These are phyloP conservation scores for Teunomyces tritomae DNA, from an alignment of 805 yeast genomes.

Conservation along the genomic window DNA sequence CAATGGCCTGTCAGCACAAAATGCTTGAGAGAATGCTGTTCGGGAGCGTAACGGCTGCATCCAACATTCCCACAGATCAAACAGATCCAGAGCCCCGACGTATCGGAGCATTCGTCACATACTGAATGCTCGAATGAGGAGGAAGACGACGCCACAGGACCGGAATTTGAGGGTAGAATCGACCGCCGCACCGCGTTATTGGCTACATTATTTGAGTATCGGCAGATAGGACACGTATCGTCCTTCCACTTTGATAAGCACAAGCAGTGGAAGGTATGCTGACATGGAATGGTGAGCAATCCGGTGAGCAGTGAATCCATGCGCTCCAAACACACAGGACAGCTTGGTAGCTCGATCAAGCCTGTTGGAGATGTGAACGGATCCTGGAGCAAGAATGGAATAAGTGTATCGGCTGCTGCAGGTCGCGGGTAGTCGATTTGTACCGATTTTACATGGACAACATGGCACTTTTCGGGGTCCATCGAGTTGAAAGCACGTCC, in stretches of 20 bases:
- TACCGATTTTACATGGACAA: slow-evolving; percentile 64
- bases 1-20: slow-evolving; percentile 77
- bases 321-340: slow-evolving; percentile 89
- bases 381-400: slow-evolving; percentile 70
- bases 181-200: slow-evolving; percentile 31
- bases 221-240: slow-evolving; percentile 86
- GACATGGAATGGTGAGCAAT: slow-evolving; percentile 82
- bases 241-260: slow-evolving; percentile 88
- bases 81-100: slow-evolving; percentile 80
- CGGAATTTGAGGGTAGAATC: slow-evolving; percentile 7
- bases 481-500: slow-evolving; percentile 78
- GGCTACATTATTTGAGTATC: slow-evolving; percentile 60
- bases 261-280: slow-evolving; percentile 88
- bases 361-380: slow-evolving; percentile 54
- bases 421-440: slow-evolving; percentile 27
- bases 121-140: slow-evolving; percentile 13
- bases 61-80: slow-evolving; percentile 89
- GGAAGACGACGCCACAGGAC: background rate
- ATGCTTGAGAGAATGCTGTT: slow-evolving; percentile 83
- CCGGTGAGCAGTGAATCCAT: slow-evolving; percentile 84
- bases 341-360: slow-evolving; percentile 73
- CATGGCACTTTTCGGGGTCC: slow-evolving; percentile 87
- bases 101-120: slow-evolving; percentile 58
- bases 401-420: slow-evolving; percentile 22
- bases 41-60: slow-evolving; percentile 78